Base-by-base conservation (phyloP, 2,329 filamentous ascomycete species). In the Ilyonectria destructans region DNA sequence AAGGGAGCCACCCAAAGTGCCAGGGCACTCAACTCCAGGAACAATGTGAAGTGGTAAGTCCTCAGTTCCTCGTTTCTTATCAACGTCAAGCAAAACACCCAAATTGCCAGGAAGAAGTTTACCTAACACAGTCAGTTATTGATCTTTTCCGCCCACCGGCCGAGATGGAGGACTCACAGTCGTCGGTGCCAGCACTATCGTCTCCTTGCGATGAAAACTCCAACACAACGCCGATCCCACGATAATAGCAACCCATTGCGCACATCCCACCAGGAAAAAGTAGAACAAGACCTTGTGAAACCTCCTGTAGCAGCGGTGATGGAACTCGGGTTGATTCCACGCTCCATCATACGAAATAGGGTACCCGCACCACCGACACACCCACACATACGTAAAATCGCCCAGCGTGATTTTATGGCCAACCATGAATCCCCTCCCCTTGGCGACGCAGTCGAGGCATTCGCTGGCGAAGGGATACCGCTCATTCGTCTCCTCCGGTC, bases 361-460 rank as follows among this genome's bases (percentile, higher is more conserved):
- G 65, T 75, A 80, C 0, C 84, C 83, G 72, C 84, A 86, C 79
- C 83, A 85, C 7, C 84, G 80, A 51, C 84, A 86, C 12, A 83
- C 77, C 77, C 79, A 84, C 31, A 80, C 78, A 5, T 69, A 72
- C 10, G 73, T 69, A 19, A 73, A 72, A 49, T 81, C 82, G 6
- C 77, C 83, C 48, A 85, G 76, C 0, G 71, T 71, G n/a, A 84
- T 78, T 70, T 74, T 77, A n/a, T 73, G 71, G 6, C 83, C 83
- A 4, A 84, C 77, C 19, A 75, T 73, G 8, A 82, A 79, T 7
- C 84, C 82, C 13, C 77, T 72, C 5, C 71, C 68, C 17, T 73
- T 73, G 15, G 81, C 74, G 9, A 82, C 78, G 66, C 84, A 86
- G 23, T 75, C 71, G 55, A 85, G 72, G 61, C 84, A 86, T 31